Evolutionary conservation across 73 alveolate species (phyloP).

Genomic region (Uronychia setigera): DNA sequence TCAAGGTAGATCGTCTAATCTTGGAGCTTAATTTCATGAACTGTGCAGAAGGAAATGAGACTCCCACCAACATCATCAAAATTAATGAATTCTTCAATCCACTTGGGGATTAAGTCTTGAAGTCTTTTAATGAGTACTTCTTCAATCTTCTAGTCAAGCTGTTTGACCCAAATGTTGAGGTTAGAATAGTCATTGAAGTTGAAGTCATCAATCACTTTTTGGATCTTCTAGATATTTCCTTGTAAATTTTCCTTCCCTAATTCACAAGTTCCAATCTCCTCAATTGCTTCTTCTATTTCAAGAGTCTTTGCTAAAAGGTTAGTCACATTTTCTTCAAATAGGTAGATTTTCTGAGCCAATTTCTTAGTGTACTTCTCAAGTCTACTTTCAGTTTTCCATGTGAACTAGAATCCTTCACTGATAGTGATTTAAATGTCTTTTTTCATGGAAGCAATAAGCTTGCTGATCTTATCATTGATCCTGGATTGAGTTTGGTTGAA

Average conservation of each 20-base stretch:
- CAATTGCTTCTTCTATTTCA: slow-evolving; percentile 61
- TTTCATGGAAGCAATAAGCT: slow-evolving; percentile 85
- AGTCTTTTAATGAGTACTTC: slow-evolving; percentile 78
- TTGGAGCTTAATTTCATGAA: slow-evolving; percentile 85
- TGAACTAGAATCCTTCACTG: slow-evolving; percentile 65
- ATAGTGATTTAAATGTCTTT: slow-evolving; percentile 72
- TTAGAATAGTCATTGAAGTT: slow-evolving; percentile 87
- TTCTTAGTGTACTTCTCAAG: slow-evolving; percentile 73
- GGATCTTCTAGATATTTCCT: slow-evolving; percentile 70
- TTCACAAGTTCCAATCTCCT: slow-evolving; percentile 53
- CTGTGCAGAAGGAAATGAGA: slow-evolving; percentile 61
- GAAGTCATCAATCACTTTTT: slow-evolving; percentile 87
- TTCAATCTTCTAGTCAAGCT: slow-evolving; percentile 83
- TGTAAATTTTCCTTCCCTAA: slow-evolving; percentile 15
- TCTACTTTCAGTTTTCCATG: slow-evolving; percentile 85
- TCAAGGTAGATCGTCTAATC: slow-evolving; percentile 91
- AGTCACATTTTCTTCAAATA: slow-evolving; percentile 88
- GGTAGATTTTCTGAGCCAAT: slow-evolving; percentile 80
- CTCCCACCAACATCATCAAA: slow-evolving; percentile 64
- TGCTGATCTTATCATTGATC: slow-evolving; percentile 80
- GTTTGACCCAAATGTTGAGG: slow-evolving; percentile 90
- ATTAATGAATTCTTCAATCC: slow-evolving; percentile 83
- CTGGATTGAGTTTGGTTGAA: slow-evolving; percentile 78
- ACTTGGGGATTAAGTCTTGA: slow-evolving; percentile 71
- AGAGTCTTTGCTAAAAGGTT: slow-evolving; percentile 76